These are phyloP conservation scores for Psilocybe tampanensis DNA, from an alignment of 768 basidiomycete species.

Conservation along the genomic window DNA sequence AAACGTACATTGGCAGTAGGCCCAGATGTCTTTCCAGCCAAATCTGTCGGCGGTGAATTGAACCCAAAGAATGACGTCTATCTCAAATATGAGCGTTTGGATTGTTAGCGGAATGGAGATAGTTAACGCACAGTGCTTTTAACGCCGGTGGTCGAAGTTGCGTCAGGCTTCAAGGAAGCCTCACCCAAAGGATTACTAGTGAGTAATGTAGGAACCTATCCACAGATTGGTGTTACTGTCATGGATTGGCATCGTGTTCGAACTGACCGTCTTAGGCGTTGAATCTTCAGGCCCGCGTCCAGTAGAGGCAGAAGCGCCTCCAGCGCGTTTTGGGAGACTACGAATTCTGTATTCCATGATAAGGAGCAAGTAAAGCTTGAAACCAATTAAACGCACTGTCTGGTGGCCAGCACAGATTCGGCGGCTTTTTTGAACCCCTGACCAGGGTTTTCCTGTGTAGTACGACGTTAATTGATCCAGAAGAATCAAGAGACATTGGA, in stretches of 20 bases:
- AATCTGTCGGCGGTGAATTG: background rate
- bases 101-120: background rate
- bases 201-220: background rate
- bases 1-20: background rate
- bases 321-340: slow-evolving; percentile 56
- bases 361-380: background rate
- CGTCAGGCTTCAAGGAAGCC: background rate
- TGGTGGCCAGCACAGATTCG: slow-evolving; percentile 44
- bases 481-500: background rate
- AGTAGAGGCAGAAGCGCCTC: slow-evolving; percentile 25
- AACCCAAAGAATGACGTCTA: slow-evolving; percentile 14
- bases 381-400: slow-evolving; percentile 45
- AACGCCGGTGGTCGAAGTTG: background rate
- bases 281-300: slow-evolving; percentile 3
- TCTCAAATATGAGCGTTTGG: background rate
- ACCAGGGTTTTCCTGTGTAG: slow-evolving; percentile 21
- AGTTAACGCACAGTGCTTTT: background rate
- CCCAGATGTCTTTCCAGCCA: background rate
- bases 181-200: background rate
- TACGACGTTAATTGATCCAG: background rate
- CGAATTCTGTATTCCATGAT: slow-evolving; percentile 53
- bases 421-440: slow-evolving; percentile 57
- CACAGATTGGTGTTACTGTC: background rate
- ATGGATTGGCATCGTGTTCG: background rate
- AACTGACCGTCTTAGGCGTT: slow-evolving; percentile 9